A percentile compares a stretch with the other conserved stretches of the same genome.
Conservation (phyloP, 768 basidiomycete genomes). For the Paxillus ammoniavirescens region DNA sequence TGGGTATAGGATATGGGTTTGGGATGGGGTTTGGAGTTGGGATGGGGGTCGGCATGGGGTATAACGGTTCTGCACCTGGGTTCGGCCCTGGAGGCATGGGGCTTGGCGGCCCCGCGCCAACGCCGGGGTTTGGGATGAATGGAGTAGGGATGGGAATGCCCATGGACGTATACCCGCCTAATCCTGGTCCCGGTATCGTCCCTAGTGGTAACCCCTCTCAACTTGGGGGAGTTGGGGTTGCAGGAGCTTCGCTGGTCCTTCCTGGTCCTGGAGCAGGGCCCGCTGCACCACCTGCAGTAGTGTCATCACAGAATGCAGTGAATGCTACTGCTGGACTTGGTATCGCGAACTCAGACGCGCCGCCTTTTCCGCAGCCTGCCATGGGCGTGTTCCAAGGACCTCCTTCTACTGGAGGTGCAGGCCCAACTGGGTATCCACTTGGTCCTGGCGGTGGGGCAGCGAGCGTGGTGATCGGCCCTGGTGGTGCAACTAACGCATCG, state of each 20-base stretch:
- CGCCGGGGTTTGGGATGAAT: slow-evolving; percentile 20
- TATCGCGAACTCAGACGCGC: slow-evolving; percentile 12
- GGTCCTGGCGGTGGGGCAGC: slow-evolving; percentile 19
- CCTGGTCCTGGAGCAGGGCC: slow-evolving; percentile 10
- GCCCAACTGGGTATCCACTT: slow-evolving; percentile 18
- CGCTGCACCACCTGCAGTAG: slow-evolving; percentile 1
- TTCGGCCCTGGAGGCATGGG: slow-evolving; percentile 16
- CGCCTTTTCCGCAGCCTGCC: slow-evolving; percentile 21
- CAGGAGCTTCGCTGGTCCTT: background rate
- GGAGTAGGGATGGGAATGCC: slow-evolving; percentile 18
- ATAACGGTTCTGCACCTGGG: slow-evolving; percentile 12
- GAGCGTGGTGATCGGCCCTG: slow-evolving; percentile 26
- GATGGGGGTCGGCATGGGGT: slow-evolving; percentile 17
- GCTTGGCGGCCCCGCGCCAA: slow-evolving; percentile 15
- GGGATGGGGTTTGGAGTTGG: slow-evolving; percentile 25
- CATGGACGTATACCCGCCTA: slow-evolving; percentile 15
- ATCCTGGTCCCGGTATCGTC: slow-evolving; percentile 11
- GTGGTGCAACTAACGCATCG: slow-evolving; percentile 18
- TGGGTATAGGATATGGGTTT: slow-evolving; percentile 23
- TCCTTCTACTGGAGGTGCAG: slow-evolving; percentile 15
- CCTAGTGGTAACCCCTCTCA: slow-evolving; percentile 5
- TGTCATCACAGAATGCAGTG: slow-evolving; percentile 10
- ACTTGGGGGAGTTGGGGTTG: slow-evolving; percentile 6
- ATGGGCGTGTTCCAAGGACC: slow-evolving; percentile 29
- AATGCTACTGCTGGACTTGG: slow-evolving; percentile 11